Evolutionary conservation across 2,329 filamentous ascomycete genomes (phyloP), one percentile per base, ranked within the genome.

Genomic region (Sporothrix variecibatus): DNA sequence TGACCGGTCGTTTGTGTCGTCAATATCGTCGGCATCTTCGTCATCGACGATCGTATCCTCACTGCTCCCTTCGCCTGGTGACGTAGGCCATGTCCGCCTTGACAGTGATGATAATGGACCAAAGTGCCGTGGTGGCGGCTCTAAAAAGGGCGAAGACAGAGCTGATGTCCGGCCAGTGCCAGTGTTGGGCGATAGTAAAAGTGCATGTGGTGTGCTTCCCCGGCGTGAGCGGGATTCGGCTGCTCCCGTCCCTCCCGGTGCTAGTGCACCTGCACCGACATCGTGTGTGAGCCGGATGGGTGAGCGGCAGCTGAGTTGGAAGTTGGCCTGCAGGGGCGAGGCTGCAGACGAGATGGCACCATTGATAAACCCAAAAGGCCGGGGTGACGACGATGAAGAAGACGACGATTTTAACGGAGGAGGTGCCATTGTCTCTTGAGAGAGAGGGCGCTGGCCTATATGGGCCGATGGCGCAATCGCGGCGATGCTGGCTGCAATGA

Each of bases 221-320:
- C 69, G 31, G 17, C 51, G 68, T 20, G 68, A 34, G 51, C 31
- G 49, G 68, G 68, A 58, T 11, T 49, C 69, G 70, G 53, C 28
- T 23, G 26, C 49, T 46, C 67, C 56, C 65, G 78, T 15, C 9
- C 56, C 56, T n/a, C 56, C 56, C 58, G 56, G 46, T 60, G 34
- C 73, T 71, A 34, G 72, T 23, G 7, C 40, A 31, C 49, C 31
- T 15, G 20, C 28, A 15, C 49, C 31, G 34, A 12, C 23, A 20
- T 75, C 75, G 51, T 77, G 73, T 11, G 73, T 73, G 40, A 80
- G 79, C 31, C 78, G 79, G 12, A 79, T 72, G 1, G 81, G 81
- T 31, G 81, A 82, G 6, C 80, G 79, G 72, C 80, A 81, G 72
- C 77, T 80, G 15, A 81, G 75, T 17, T 80, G 74, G 72, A 82